Evolutionary conservation across 2,329 filamentous ascomycete species (phyloP).

Genomic region (Talaromyces sp.): DNA sequence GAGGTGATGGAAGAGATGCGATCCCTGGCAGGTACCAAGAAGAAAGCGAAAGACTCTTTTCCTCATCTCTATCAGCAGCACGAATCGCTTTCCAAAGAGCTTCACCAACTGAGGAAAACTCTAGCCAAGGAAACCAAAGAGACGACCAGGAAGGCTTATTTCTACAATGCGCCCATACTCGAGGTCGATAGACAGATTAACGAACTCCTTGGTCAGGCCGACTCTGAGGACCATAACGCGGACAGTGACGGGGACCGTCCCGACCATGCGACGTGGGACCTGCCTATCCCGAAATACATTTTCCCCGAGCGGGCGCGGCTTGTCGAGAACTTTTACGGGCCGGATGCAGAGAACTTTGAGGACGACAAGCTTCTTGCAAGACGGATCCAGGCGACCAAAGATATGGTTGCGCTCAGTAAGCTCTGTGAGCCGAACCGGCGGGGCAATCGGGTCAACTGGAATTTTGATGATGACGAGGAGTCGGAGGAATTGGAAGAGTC

Average conservation of each 20-base stretch:
- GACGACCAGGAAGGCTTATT: constrained; percentile 17
- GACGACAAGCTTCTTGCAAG: constrained; percentile 20
- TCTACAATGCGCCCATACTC: constrained; percentile 16
- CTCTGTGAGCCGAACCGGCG: no score
- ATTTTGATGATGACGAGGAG: no score
- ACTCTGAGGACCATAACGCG: constrained; percentile 63
- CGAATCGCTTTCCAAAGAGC: constrained; percentile 1
- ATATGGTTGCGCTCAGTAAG: constrained; percentile 19
- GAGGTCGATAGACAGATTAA: constrained; percentile 23
- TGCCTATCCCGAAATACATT: constrained; percentile 17
- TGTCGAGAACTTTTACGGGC: constrained; percentile 21
- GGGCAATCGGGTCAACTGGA: no score
- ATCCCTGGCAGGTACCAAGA: constrained; percentile 9
- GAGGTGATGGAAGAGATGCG: constrained; percentile 11
- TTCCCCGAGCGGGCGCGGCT: constrained; percentile 19
- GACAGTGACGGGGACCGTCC: constrained; percentile 67
- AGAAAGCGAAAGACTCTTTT: constrained; percentile 3
- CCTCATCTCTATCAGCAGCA: constrained; percentile 6
- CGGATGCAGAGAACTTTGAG: constrained; percentile 18
- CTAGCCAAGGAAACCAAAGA: constrained; percentile 16
- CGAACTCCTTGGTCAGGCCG: constrained; percentile 17
- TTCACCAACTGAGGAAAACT: constrained; percentile 3
- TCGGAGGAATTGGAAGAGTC: no score
- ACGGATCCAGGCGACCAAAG: constrained; percentile 22
- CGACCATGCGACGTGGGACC: constrained; percentile 71